Base-by-base conservation (phyloP, 768 basidiomycete genomes). In the Leccinum arenicola region DNA sequence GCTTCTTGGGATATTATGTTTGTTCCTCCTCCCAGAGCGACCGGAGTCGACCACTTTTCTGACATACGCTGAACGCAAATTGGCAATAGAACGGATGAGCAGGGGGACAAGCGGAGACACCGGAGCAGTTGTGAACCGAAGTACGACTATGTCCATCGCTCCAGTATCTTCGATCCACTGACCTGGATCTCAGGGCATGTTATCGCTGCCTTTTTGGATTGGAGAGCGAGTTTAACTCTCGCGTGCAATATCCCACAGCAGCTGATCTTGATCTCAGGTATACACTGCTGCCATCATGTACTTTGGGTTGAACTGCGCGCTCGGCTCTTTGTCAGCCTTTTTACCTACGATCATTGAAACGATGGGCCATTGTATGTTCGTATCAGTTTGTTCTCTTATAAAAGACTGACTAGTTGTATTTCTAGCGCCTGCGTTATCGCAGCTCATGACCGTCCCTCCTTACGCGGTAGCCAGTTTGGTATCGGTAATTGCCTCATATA, bases 261-360 rank as follows among this genome's bases (percentile, higher is more conserved):
- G 27, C 27, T 27, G 27, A 27, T 45, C 45, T 19, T 29, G 0
- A 1, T n/a, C 43, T 43, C 43, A 73, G 72, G 66, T 81, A n/a
- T 82, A 82, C 52, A 59, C 73, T 9, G 80, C 74, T n/a, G 79
- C 80, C 1, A 63, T 80, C 29, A 73, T 82, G 27, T 80, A 78
- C 64, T 80, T 82, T 57, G 81, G 77, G 15, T 70, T 77, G 6
- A 80, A 80, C 61, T 76, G 75, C 54, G 78, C 83, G 9, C 72
- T 82, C 0, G 77, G 80, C 14, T 81, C 82, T 8, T 74, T 79
- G 10, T 77, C 78, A 4, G 80, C 82, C 2, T 84, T 84, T 70
- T 69, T 84, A 21, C 83, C 83, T 3, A 84, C 82, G 0, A 82
- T 84, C 64, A 81, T 84, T 31, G 75, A 72, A 59, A 82, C 80